Conservation (phyloP, 352 stramenopile species). For the Labyrinthula sp. region DNA sequence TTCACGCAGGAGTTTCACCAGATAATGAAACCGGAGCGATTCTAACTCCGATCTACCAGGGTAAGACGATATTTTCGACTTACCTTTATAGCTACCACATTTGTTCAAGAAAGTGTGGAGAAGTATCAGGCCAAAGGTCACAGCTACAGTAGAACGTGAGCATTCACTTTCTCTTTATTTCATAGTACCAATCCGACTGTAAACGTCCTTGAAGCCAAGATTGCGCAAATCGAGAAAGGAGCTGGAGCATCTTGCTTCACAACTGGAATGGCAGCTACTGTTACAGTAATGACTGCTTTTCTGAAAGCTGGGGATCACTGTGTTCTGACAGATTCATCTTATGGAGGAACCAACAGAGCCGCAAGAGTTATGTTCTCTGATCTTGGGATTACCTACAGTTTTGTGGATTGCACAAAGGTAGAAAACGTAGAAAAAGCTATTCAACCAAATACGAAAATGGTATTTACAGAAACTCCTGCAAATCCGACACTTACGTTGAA, state of each 20-base stretch:
- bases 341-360: constrained; percentile 77
- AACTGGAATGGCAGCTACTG: constrained; percentile 65
- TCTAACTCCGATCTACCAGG: constrained; percentile 62
- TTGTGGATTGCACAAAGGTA: constrained; percentile 69
- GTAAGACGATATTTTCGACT: no score
- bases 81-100: no score
- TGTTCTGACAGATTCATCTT: constrained; percentile 77
- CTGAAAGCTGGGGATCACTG: constrained; percentile 73
- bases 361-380: constrained; percentile 68
- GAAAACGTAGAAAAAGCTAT: constrained; percentile 52
- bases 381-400: constrained; percentile 72
- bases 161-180: no score
- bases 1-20: constrained; percentile 40
- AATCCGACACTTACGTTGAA: constrained; percentile 82
- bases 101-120: constrained; percentile 46
- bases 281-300: constrained; percentile 52
- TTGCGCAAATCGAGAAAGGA: constrained; percentile 68
- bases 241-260: constrained; percentile 61
- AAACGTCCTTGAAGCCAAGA: constrained; percentile 64
- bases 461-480: constrained; percentile 72
- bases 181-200: constrained; percentile 83
- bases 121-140: constrained; percentile 76
- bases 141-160: constrained; percentile 75
- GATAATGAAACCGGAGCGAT: constrained; percentile 44
- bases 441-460: constrained; percentile 65